A percentile compares a stretch with the other conserved stretches of the same genome.
These are phyloP conservation scores for Thermothielavioides terrestris DNA, from an alignment of 495 filamentous ascomycete genomes.

Conservation along the genomic window DNA sequence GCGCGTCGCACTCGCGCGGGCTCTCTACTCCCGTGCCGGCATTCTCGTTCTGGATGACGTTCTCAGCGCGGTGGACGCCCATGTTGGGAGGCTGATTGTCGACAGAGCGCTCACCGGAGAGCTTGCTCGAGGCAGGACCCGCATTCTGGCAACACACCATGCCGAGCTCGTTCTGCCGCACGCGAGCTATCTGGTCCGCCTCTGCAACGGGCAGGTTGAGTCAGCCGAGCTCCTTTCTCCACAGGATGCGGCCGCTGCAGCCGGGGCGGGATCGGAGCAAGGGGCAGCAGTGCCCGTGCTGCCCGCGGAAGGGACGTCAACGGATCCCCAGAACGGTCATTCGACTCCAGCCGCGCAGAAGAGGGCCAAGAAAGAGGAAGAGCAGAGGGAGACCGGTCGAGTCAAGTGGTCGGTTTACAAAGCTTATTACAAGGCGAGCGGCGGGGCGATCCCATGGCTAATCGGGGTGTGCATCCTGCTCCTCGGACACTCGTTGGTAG, in stretches of 20 bases:
- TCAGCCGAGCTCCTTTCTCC: conserved; percentile 42
- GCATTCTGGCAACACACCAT: conserved; percentile 48
- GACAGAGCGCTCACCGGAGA: conserved; percentile 43
- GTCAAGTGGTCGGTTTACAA: conserved; percentile 49
- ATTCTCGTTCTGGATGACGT: conserved; percentile 64
- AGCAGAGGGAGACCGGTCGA: conserved; percentile 45
- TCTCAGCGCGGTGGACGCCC: conserved; percentile 52
- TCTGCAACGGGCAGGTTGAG: conserved; percentile 50
- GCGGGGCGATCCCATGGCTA: conserved; percentile 47
- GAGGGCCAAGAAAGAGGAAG: conserved; percentile 37
- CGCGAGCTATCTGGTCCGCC: conserved; percentile 52
- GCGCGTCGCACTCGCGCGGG: conserved; percentile 59
- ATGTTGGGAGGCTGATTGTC: conserved; percentile 41
- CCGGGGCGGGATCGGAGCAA: conserved; percentile 14
- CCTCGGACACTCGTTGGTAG: conserved; percentile 34
- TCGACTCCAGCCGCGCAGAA: conserved; percentile 23
- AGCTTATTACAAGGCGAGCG: conserved; percentile 49
- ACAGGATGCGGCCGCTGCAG: conserved; percentile 24
- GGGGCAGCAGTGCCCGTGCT: neutral
- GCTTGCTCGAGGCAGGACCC: conserved; percentile 37
- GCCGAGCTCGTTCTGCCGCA: conserved; percentile 46
- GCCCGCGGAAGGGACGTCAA: neutral
- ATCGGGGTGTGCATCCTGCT: conserved; percentile 38
- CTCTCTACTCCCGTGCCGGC: conserved; percentile 57
- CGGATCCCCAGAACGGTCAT: neutral